Conservation (phyloP, 352 stramenopile genomes). For the Globisporangium heterothallicum region DNA sequence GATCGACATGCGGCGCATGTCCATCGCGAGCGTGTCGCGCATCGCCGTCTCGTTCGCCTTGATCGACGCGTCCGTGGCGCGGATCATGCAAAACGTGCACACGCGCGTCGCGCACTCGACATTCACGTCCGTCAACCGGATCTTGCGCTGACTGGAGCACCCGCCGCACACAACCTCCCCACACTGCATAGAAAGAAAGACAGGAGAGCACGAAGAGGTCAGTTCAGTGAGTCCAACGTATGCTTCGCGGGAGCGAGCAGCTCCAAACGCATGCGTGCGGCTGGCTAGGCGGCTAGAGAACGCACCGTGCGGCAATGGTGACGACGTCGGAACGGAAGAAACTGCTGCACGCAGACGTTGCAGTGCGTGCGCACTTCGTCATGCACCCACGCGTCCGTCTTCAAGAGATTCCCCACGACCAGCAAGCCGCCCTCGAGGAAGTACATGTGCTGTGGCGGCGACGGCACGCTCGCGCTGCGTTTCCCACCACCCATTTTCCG, state of each 20-base stretch:
- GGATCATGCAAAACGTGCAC: slow-evolving; percentile 80
- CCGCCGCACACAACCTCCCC: slow-evolving; percentile 68
- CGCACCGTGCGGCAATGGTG: slow-evolving; percentile 70
- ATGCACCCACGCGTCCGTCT: slow-evolving; percentile 61
- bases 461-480: slow-evolving; percentile 8
- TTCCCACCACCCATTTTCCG: slow-evolving; percentile 12
- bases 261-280: too few species aligned
- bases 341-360: slow-evolving; percentile 79
- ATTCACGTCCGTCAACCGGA: slow-evolving; percentile 75
- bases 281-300: too few species aligned
- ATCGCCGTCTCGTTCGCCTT: slow-evolving; percentile 39
- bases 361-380: slow-evolving; percentile 70
- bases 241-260: too few species aligned
- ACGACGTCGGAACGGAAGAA: slow-evolving; percentile 67
- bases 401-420: slow-evolving; percentile 62
- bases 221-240: too few species aligned
- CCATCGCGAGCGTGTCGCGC: slow-evolving; percentile 30
- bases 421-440: slow-evolving; percentile 69
- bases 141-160: slow-evolving; percentile 67
- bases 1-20: slow-evolving; percentile 21
- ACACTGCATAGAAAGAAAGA: slow-evolving; percentile 21
- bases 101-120: slow-evolving; percentile 71
- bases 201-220: neutral
- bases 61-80: slow-evolving; percentile 64
- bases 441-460: slow-evolving; percentile 55